Evolutionary conservation across 768 basidiomycete species (phyloP).

Genomic region (Xerocomellus chrysenteron): DNA sequence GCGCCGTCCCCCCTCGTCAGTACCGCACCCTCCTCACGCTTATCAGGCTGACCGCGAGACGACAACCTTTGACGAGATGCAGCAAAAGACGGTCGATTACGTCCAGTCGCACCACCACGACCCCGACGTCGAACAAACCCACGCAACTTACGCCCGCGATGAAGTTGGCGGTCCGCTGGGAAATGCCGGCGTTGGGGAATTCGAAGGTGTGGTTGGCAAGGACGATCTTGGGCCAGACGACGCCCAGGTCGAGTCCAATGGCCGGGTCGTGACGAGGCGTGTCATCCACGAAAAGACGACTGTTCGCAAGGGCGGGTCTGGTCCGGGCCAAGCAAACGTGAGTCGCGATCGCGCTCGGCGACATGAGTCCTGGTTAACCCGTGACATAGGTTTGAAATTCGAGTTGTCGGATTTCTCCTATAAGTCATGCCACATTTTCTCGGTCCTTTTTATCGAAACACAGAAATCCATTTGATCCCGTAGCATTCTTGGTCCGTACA

Average conservation of each 20-base stretch:
- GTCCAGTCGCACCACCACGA: conserved; percentile 11
- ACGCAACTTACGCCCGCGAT: conserved; percentile 28
- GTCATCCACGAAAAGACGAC: conserved; percentile 10
- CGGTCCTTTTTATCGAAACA: neutral
- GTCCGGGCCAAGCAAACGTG: conserved; percentile 17
- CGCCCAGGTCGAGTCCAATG: conserved; percentile 22
- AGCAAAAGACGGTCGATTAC: conserved; percentile 23
- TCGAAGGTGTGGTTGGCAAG: conserved; percentile 30
- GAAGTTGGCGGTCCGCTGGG: conserved; percentile 30
- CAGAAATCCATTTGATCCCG: neutral
- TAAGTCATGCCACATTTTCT: neutral
- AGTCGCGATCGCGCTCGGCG: conserved; percentile 2
- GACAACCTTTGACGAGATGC: conserved; percentile 18
- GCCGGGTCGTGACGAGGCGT: conserved; percentile 22
- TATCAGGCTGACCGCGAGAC: conserved; percentile 27
- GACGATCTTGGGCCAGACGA: conserved; percentile 30
- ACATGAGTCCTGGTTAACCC: neutral
- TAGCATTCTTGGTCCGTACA: neutral
- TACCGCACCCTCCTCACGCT: neutral
- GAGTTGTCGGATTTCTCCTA: neutral
- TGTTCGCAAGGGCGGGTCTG: neutral
- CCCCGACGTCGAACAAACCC: conserved; percentile 19
- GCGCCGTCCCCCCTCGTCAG: neutral
- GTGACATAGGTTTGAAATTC: conserved; percentile 14
- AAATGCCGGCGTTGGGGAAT: conserved; percentile 29